Base-by-base conservation (phyloP, 352 stramenopile species). In the Phytopythium helicoides region DNA sequence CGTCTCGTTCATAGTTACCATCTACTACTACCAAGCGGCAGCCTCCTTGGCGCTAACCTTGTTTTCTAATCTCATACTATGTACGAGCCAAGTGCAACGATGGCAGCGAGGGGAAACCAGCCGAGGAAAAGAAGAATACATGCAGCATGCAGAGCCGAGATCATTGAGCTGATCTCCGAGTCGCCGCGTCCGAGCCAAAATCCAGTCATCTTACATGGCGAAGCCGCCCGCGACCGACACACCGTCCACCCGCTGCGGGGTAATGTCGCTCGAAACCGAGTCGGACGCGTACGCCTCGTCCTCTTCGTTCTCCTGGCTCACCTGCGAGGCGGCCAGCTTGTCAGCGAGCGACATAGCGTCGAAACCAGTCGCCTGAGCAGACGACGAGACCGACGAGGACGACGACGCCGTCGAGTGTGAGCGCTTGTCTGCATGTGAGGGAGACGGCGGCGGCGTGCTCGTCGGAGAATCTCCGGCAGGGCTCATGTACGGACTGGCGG, bases 211-310 rank as follows among this genome's bases (percentile, higher is more conserved):
- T 51, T 75, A 92, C 76, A 92, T 92, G 37, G 76, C 63, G 56
- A 92, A 87, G 46, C 81, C 81, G 54, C 79, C 81, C 26, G 68
- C 76, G 19, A 62, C 64, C 16, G 71, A 80, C 46, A 87, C 56
- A 49, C 59, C 69, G 47, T 65, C 78, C 42, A 92, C 78, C 66
- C 83, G 73, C 62, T 76, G 73, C 33, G 81, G 72, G 49, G 79
- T 74, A 55, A 92, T 92, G 54, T 88, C 79, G 61, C 81, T 92
- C 58, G 73, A 80, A 28, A 89, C 79, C 57, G 81, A 92, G 63
- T 92, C 81, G 40, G 78, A 88, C 52, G 76, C 60, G 65, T 84
- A 84, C 34, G 67, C 68, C 19, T 86, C 76, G 28, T 85, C 71
- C n/a, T 86, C 66, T 22, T 81, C 68, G 50, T 70, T 56, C 38